phyloP scores from a whole-genome alignment of 2,329 filamentous ascomycete genomes.

The Fusarium nisikadoi region DNA sequence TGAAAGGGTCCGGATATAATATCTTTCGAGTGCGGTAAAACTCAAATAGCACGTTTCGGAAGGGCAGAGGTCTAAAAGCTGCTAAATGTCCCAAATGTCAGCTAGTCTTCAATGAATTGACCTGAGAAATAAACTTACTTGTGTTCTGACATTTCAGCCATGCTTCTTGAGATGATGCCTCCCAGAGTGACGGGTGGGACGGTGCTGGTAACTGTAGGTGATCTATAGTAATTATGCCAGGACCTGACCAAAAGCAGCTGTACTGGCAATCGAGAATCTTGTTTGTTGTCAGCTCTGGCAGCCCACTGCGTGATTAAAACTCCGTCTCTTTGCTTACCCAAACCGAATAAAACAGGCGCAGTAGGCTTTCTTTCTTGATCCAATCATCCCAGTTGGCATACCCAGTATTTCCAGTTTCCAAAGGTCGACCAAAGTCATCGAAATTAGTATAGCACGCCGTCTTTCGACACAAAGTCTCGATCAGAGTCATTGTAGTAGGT shows the following conservation, averaged over 20 bases:
- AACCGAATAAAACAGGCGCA: not conserved
- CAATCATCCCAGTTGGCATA: not conserved
- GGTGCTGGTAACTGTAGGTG: not conserved
- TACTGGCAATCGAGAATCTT: not conserved
- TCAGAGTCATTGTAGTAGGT: not conserved
- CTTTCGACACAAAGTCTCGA: not conserved
- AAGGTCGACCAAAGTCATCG: not conserved
- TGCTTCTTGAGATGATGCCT: not conserved
- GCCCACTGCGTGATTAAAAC: not conserved
- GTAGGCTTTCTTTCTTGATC: not conserved
- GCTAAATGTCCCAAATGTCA: not conserved
- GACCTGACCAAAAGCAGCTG: not conserved
- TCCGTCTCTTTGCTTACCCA: not conserved
- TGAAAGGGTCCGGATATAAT: not conserved
- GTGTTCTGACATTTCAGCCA: not conserved
- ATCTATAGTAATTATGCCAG: not conserved
- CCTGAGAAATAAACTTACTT: not conserved
- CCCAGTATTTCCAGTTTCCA: not conserved
- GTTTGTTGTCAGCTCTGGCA: not conserved
- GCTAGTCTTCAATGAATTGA: not conserved
- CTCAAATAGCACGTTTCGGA: not conserved
- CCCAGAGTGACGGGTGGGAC: not conserved
- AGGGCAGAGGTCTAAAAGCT: not conserved
- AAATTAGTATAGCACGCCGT: not conserved
- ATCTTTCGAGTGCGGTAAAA: not conserved